A percentile compares a stretch with the other conserved stretches of the same genome.
These are phyloP conservation scores for Cylindrotheca closterium DNA, from an alignment of 108 stramenopile species.

Conservation along the genomic window DNA sequence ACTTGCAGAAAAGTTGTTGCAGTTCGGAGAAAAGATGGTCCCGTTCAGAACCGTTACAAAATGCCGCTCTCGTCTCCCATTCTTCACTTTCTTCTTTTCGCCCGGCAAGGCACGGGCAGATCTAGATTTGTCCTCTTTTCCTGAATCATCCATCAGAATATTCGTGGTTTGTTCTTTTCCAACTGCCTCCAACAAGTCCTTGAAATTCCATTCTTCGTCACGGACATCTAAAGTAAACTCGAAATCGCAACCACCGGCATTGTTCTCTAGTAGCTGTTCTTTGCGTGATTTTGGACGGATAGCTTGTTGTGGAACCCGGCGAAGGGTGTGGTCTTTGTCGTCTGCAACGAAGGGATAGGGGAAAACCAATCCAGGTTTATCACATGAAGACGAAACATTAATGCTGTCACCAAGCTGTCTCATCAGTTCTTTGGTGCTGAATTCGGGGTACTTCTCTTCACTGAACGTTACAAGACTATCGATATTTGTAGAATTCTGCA, in stretches of 20 bases:
- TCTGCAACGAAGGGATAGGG: constrained; percentile 74
- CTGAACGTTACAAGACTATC: background rate
- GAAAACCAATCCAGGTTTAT: constrained; percentile 29
- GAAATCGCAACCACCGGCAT: constrained; percentile 79
- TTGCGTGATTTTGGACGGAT: constrained; percentile 48
- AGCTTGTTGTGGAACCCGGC: constrained; percentile 33
- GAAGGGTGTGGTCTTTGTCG: constrained; percentile 55
- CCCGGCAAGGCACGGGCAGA: too few species aligned
- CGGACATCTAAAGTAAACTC: constrained; percentile 70
- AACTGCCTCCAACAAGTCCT: constrained; percentile 67
- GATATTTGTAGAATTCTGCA: background rate
- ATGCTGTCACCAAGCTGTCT: background rate
- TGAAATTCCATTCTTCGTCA: constrained; percentile 60
- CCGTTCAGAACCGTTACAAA: constrained; percentile 68
- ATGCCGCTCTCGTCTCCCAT: constrained; percentile 42
- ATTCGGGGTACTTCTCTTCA: background rate
- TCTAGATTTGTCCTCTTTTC: too few species aligned
- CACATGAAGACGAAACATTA: background rate
- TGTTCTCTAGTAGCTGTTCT: constrained; percentile 58
- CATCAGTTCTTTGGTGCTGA: background rate
- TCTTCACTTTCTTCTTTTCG: constrained; percentile 1
- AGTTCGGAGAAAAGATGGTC: constrained; percentile 63
- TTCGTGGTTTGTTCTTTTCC: too few species aligned
- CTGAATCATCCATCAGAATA: too few species aligned
- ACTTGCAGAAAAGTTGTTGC: constrained; percentile 58